Percentiles rank a stretch among this genome's conserved stretches.
Evolutionary conservation across 2,329 filamentous ascomycete species (phyloP).

Genomic region (Ascochyta rabiei): DNA sequence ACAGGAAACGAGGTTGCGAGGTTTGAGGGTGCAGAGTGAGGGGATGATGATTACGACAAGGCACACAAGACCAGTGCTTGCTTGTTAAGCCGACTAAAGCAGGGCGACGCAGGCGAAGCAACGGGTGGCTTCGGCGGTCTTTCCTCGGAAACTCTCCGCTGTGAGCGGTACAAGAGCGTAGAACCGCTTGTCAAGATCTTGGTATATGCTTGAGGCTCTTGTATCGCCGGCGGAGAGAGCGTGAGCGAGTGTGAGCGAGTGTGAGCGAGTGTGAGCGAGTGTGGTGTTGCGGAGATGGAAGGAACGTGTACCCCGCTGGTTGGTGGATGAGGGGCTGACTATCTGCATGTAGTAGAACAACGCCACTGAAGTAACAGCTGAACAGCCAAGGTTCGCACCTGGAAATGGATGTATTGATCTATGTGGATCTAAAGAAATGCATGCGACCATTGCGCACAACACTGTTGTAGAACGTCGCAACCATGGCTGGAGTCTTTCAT

Average conservation of each 20-base stretch:
- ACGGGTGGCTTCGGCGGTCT: slow-evolving; percentile 10
- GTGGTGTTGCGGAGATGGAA: slow-evolving; percentile 2
- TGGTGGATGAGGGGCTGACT: slow-evolving; percentile 9
- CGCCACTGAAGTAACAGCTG: slow-evolving; percentile 17
- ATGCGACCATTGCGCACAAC: background rate
- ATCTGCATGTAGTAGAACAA: slow-evolving; percentile 13
- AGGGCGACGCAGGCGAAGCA: slow-evolving; percentile 1
- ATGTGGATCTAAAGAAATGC: slow-evolving; percentile 9
- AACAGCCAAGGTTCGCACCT: slow-evolving; percentile 6
- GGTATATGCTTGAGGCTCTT: slow-evolving; percentile 32
- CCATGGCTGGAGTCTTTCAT: background rate
- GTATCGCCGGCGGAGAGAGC: slow-evolving; percentile 30
- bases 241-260: slow-evolving; percentile 24
- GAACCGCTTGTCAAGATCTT: slow-evolving; percentile 18
- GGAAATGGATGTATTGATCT: slow-evolving; percentile 12
- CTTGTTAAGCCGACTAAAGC: slow-evolving; percentile 18
- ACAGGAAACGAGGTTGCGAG: background rate
- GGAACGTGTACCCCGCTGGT: slow-evolving; percentile 23
- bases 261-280: slow-evolving; percentile 27
- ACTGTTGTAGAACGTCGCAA: background rate
- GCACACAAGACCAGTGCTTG: background rate
- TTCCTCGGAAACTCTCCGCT: slow-evolving; percentile 20
- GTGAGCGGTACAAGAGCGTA: slow-evolving; percentile 35
- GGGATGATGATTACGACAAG: background rate
- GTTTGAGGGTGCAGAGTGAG: background rate